Evolutionary conservation across 106 monocot species (phyloP).

Genomic region (Narthecium ossifragum): DNA sequence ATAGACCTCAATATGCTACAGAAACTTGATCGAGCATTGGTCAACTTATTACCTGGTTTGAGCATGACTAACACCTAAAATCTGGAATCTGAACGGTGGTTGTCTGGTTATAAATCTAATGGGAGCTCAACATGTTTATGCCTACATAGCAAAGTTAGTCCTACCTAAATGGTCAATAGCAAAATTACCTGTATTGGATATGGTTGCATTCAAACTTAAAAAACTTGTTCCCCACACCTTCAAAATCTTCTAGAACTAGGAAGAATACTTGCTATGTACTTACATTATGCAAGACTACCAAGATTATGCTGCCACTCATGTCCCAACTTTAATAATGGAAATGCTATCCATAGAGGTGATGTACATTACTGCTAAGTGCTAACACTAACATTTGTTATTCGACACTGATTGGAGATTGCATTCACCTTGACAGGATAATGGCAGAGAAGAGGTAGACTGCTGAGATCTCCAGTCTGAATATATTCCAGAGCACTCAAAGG

Average conservation of each 20-base stretch:
- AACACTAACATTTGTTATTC: no score
- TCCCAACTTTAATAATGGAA: not conserved
- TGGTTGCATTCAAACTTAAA: no score
- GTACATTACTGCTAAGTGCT: not conserved
- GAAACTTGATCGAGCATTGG: not conserved
- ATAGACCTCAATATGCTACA: not conserved
- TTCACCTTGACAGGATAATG: constrained; percentile 84
- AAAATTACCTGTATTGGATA: no score
- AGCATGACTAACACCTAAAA: no score
- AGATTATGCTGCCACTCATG: not conserved
- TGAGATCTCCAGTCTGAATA: constrained; percentile 61
- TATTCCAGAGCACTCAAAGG: constrained; percentile 36
- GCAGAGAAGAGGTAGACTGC: constrained; percentile 64
- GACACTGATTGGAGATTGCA: not conserved
- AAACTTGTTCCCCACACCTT: no score
- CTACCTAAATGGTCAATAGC: no score
- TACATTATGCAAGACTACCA: not conserved
- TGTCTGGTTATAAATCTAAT: no score
- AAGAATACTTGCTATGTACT: not conserved
- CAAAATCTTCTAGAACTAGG: no score
- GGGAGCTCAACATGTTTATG: no score
- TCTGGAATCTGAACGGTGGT: no score
- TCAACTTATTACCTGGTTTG: not conserved
- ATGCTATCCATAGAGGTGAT: not conserved
- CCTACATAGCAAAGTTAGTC: no score